Evolutionary conservation across 176 grass and related monocot species (phyloP).

Genomic region (Aegilops longissima): DNA sequence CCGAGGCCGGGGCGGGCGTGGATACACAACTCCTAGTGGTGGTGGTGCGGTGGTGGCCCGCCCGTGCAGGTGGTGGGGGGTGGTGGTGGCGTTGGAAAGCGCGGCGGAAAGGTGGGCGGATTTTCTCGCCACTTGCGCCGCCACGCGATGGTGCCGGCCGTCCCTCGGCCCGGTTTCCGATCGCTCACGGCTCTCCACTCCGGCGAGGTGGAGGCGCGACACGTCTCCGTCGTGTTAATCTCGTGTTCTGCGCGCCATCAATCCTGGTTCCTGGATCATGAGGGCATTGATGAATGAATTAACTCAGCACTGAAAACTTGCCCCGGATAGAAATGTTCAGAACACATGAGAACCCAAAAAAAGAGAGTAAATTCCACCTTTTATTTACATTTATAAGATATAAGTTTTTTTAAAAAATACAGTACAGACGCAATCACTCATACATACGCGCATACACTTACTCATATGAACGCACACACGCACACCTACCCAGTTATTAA

Average conservation of each 20-base stretch:
- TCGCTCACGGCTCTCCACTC: neutral
- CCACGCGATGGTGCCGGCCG: neutral
- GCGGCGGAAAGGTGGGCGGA: neutral
- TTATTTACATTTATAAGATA: too few species aligned
- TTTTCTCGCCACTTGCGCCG: conserved; percentile 34
- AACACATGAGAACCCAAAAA: too few species aligned
- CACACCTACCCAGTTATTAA: too few species aligned
- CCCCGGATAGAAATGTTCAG: too few species aligned
- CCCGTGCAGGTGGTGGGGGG: neutral
- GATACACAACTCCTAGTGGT: neutral
- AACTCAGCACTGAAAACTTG: too few species aligned
- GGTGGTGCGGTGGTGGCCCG: neutral
- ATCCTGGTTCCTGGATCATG: neutral
- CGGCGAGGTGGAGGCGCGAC: neutral
- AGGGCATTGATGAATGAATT: neutral
- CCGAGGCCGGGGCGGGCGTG: neutral
- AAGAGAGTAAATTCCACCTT: too few species aligned
- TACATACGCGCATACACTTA: too few species aligned
- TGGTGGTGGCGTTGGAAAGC: conserved; percentile 14
- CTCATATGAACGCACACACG: too few species aligned
- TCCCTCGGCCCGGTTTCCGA: neutral
- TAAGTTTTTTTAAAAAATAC: too few species aligned
- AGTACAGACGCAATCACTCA: too few species aligned
- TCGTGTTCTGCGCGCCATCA: neutral
- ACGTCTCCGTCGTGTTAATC: neutral